Base-by-base conservation (phyloP, 257 asterid genomes). In the Cynanchum wilfordii region DNA sequence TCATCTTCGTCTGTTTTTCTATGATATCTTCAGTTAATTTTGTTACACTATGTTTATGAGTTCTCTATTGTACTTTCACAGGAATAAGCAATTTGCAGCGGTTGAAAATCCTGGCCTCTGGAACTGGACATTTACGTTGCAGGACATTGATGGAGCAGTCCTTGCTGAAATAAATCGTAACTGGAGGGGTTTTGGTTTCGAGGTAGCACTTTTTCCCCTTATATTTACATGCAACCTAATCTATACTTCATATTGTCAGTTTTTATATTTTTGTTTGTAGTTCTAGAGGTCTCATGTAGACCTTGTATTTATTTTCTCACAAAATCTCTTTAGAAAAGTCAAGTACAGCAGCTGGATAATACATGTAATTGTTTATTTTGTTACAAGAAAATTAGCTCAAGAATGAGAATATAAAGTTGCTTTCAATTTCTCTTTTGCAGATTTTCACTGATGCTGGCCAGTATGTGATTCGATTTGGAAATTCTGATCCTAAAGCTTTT, bases 51-150 rank as follows among this genome's bases (percentile, higher is more conserved):
- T 16, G 70, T 42, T 66, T 68, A 60, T 17, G 47, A 70, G 47
- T 5, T 57, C 2, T 72, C 59, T 20, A 50, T 75, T 74, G 60
- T 55, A 59, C 73, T 80, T 79, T 77, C 82, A 73, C 77, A 94
- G 99, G 85, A 75, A 91, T 79, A 83, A 80, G 78, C 99, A 94
- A 78, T 94, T 89, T 85, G 99, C 97, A 10, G 91, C 82, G 58
- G 97, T 94, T 78, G 99, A 91, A 83, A 94, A 94, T 80, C 99
- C 97, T 80, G 97, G 97, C 60, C 80, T 91, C 42, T 94, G 97
- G 97, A 86, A 91, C 86, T 91, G 97, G 96, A 91, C 97, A 25
- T 94, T 94, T 81, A 91, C 97, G 58, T 82, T 94, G 87, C 90
- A 94, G 84, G 97, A 89, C 81, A 85, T 89, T 69, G 92, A 89